A percentile compares a stretch with the other conserved stretches of the same genome.
Evolutionary conservation across 495 filamentous ascomycete genomes (phyloP).

Genomic region (Sabuloglossum arenarium): DNA sequence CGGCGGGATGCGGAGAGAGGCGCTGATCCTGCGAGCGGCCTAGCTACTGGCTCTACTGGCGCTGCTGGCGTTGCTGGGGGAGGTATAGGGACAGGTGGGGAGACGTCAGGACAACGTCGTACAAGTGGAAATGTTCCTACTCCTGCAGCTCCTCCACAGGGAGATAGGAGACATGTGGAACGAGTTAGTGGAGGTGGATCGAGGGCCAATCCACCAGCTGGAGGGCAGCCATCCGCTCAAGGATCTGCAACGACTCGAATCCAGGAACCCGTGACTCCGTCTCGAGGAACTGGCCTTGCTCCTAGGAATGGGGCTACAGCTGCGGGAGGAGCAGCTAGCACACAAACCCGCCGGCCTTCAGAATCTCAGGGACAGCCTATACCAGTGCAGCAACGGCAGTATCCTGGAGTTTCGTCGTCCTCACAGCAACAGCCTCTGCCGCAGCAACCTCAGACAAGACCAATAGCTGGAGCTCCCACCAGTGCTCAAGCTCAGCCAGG

Average conservation of each 20-base stretch:
- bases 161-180: not conserved
- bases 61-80: constrained; percentile 23
- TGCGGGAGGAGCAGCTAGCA: not conserved
- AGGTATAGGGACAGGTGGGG: not conserved
- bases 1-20: constrained; percentile 26
- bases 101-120: not conserved
- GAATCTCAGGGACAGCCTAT: constrained; percentile 15
- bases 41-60: constrained; percentile 24
- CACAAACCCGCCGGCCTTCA: constrained; percentile 8
- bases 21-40: constrained; percentile 33
- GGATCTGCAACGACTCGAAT: constrained; percentile 6
- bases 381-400: constrained; percentile 10
- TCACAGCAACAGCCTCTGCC: constrained; percentile 2
- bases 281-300: constrained; percentile 11
- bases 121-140: not conserved
- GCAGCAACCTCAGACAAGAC: not conserved
- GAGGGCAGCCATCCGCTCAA: constrained; percentile 12
- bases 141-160: not conserved
- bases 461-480: not conserved
- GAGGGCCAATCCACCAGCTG: not conserved
- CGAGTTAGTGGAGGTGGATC: not conserved
- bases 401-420: constrained; percentile 8
- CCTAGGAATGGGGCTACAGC: constrained; percentile 4
- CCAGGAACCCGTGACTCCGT: constrained; percentile 10
- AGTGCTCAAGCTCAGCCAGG: not conserved